phyloP scores from a whole-genome alignment of 2,329 filamentous ascomycete species.

The Claviceps maximensis region DNA sequence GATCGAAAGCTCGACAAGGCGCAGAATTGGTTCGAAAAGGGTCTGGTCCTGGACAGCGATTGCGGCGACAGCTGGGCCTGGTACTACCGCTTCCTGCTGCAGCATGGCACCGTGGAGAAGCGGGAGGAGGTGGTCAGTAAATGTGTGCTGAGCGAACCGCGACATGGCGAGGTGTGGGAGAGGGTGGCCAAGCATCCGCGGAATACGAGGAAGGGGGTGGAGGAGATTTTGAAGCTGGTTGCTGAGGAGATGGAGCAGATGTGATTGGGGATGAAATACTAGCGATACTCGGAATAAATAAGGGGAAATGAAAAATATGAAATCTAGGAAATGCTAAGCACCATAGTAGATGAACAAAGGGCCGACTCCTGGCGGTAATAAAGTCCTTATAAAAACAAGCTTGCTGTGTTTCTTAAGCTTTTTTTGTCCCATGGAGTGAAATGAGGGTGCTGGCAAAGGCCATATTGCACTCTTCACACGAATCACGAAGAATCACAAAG shows the following conservation, averaged over 20 bases:
- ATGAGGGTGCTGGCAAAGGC: not conserved
- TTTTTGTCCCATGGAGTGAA: too few relatives aligned
- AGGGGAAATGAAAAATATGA: not conserved
- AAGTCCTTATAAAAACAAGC: not conserved
- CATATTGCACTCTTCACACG: not conserved
- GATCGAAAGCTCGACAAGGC: constrained; percentile 89
- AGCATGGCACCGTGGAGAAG: constrained; percentile 94
- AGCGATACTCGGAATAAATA: not conserved
- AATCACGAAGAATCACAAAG: not conserved
- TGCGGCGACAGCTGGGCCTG: constrained; percentile 91
- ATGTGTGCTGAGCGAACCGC: constrained; percentile 70
- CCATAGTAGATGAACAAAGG: not conserved
- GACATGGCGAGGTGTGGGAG: constrained; percentile 90
- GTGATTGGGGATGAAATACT: not conserved
- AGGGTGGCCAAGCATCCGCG: constrained; percentile 69
- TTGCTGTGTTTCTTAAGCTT: not conserved
- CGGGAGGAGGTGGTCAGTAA: constrained; percentile 69
- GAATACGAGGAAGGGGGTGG: constrained; percentile 60
- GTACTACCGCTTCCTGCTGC: constrained; percentile 87
- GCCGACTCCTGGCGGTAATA: not conserved
- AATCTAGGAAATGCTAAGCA: not conserved
- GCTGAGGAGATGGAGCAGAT: constrained; percentile 31
- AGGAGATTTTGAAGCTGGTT: constrained; percentile 75
- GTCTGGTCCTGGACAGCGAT: constrained; percentile 75
- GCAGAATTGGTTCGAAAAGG: constrained; percentile 95